phyloP scores from a whole-genome alignment of 2,329 filamentous ascomycete genomes.

The Lasiodiplodia gonubiensis region DNA sequence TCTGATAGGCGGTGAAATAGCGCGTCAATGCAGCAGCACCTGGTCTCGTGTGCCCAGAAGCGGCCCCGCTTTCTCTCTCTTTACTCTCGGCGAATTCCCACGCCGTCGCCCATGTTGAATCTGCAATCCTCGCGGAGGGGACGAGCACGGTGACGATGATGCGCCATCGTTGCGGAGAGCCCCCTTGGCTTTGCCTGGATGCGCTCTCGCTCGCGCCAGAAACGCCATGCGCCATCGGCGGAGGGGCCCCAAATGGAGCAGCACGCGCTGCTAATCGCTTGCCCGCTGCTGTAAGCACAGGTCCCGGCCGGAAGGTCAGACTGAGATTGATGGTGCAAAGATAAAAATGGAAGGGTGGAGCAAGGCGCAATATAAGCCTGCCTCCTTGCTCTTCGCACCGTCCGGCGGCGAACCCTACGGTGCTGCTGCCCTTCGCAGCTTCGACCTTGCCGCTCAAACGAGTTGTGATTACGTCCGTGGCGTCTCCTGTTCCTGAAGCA shows the following conservation, averaged over 20 bases:
- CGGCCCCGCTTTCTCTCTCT: background rate
- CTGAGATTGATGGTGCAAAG: background rate
- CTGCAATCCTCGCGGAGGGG: background rate
- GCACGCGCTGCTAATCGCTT: background rate
- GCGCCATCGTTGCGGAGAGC: background rate
- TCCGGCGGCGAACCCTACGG: background rate
- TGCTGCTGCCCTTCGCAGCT: conserved; percentile 14
- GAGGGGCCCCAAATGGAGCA: background rate
- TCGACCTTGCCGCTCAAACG: background rate
- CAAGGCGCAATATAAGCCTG: conserved; percentile 11
- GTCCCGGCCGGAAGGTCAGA: background rate
- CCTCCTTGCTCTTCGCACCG: background rate
- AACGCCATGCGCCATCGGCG: conserved; percentile 9
- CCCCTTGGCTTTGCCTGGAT: background rate
- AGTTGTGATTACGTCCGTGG: conserved; percentile 18
- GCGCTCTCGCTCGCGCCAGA: background rate
- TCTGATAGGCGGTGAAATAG: background rate
- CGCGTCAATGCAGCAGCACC: background rate
- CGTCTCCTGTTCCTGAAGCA: conserved; percentile 8
- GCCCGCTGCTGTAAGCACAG: background rate
- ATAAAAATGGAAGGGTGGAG: conserved; percentile 8
- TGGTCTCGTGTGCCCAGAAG: background rate
- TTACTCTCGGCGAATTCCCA: background rate
- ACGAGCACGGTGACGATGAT: background rate
- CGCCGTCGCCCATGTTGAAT: background rate